phyloP scores from a whole-genome alignment of 495 filamentous ascomycete genomes.

The Podospora australis region DNA sequence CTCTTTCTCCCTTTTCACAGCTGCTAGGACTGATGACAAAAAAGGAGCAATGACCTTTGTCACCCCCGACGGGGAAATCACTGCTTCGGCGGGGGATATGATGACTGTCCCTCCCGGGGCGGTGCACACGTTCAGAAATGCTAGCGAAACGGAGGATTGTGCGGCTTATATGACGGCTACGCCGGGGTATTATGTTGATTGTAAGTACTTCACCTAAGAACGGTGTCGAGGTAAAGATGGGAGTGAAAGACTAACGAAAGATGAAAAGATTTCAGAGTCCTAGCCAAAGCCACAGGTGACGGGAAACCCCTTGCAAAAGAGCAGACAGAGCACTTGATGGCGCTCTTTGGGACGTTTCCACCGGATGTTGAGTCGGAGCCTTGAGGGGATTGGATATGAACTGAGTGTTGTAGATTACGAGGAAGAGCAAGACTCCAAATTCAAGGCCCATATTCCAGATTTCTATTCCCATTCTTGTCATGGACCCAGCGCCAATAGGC shows the following conservation, averaged over 20 bases:
- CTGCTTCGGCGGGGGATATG: conserved; percentile 43
- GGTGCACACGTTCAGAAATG: conserved; percentile 50
- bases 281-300: conserved; percentile 20
- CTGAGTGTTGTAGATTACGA: too few relatives aligned
- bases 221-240: background rate
- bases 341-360: conserved; percentile 30
- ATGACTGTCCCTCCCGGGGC: conserved; percentile 46
- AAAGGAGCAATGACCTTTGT: conserved; percentile 28
- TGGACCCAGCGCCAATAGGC: too few relatives aligned
- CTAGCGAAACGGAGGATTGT: conserved; percentile 43
- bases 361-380: conserved; percentile 28
- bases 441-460: too few relatives aligned
- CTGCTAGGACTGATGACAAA: background rate
- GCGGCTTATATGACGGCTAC: conserved; percentile 52
- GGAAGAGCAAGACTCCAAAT: too few relatives aligned
- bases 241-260: conserved; percentile 1
- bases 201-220: conserved; percentile 10
- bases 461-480: too few relatives aligned
- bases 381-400: too few relatives aligned
- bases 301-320: conserved; percentile 15
- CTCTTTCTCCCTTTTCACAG: conserved; percentile 24
- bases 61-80: conserved; percentile 37
- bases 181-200: conserved; percentile 33
- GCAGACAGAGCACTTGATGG: conserved; percentile 28
- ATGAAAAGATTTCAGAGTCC: conserved; percentile 26